Base-by-base conservation (phyloP, 306 rosid species). In the Fagus sylvatica region DNA sequence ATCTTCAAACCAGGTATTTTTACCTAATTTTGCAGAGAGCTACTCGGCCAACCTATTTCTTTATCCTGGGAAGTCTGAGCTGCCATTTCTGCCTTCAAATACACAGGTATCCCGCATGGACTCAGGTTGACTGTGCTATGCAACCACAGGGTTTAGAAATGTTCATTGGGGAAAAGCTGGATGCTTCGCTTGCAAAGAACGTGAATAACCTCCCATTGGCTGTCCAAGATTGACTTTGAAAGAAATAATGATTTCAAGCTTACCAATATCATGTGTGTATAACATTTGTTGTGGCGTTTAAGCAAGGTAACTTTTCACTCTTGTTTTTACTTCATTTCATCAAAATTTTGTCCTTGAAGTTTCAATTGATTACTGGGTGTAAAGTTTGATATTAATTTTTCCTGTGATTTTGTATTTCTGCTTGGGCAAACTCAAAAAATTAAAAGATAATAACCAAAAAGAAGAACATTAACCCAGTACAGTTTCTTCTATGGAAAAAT, bases 51-150 rank as follows among this genome's bases (percentile, higher is more conserved):
- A 95, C 88, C 89, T 93, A 36, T 88, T 85, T 74, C 98, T 95
- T 68, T 95, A 91, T 84, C 97, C 98, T 74, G 99, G 98, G 78
- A 91, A 87, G 68, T 95, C 98, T 32, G 93, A 95, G 89, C 86
- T 92, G 71, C 93, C 97, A 88, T 95, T 93, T 91, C 85, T 93
- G 61, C 97, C 97, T 78, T 83, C 90, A 76, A 95, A 91, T 81
- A 91, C 96, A 39, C 99, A 95, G 99, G 99, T 95, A 86, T 69
- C 6, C 70, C 39, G 40, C 33, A 37, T 66, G 71, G 46, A 39
- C 49, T 66, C 49, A 8, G 10, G 32, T 37, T 37, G 49, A 66
- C 46, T 66, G 40, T 66, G 33, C 71, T 39, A 8, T 28, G 71
- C 49, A 40, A 37, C 7, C 3, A 1, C 32, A 66, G 7, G 32